Evolutionary conservation across 1,139 yeast genomes (phyloP), one percentile per base, ranked within the genome.

Genomic region (Pichia sp.): DNA sequence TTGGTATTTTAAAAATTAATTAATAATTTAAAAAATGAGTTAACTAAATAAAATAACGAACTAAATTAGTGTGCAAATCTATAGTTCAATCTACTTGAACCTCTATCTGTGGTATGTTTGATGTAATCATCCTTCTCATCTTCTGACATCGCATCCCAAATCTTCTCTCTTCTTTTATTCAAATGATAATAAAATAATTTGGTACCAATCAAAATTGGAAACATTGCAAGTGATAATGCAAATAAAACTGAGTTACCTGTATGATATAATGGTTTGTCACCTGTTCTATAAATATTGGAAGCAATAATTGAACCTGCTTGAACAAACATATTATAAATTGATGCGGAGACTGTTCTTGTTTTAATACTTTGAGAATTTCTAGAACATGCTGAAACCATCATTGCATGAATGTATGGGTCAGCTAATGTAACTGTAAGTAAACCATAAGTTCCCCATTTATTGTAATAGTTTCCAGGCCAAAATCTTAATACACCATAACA

Each of bases 361-460:
- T 80, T 64, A 25, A 82, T 80, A 27, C 81, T 69, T 51, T 78
- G 77, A 11, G 86, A 70, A 53, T 80, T 81, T 42, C 76, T 63
- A 1, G 85, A 78, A 42, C 76, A 71, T 81, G 85, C 78, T 4
- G 79, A 66, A 38, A 79, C 80, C 53, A 73, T 66, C 45, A 80
- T 68, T 2, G 84, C 80, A 59, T 78, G 76, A 27, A 70, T 67
- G 47, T 76, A 78, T 0, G 77, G 76, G 35, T 46, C 49, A 12
- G 79, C 80, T 27, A 75, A 58, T 1, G 72, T 55, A 34, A 78
- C 52, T 0, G 80, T 71, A 36, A 70, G 64, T 26, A 78, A 53
- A 1, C 63, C 70, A 63, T 74, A 80, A 1, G 81, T 73, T 3
- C 73, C 74, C 82, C 84, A 77, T 10, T 66, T 60, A 35, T 68